A percentile compares a stretch with the other conserved stretches of the same genome.
phyloP scores from a whole-genome alignment of 306 rosid species.

The Hippophae gyantsensis region DNA sequence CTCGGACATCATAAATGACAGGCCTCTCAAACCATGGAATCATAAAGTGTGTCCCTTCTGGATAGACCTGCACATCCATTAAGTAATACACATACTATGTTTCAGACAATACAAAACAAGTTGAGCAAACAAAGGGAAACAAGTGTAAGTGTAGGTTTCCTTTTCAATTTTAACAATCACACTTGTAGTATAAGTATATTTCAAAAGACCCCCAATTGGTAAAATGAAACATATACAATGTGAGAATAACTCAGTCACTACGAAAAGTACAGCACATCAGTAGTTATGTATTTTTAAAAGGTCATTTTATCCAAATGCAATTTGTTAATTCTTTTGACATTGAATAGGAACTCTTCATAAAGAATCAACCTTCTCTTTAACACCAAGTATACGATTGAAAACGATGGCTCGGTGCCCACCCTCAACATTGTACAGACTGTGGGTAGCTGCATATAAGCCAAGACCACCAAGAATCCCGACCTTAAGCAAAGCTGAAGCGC shows the following conservation, averaged over 20 bases:
- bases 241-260: too few relatives aligned
- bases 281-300: too few relatives aligned
- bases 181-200: background rate
- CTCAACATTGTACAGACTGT: conserved; percentile 85
- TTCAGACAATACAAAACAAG: background rate
- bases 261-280: background rate
- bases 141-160: background rate
- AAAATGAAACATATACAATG: background rate
- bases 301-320: background rate
- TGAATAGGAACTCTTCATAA: conserved; percentile 1
- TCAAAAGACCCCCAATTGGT: background rate
- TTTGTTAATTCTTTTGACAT: background rate
- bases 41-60: conserved; percentile 79
- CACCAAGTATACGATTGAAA: conserved; percentile 63
- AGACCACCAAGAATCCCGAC: conserved; percentile 49
- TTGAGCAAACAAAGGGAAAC: background rate
- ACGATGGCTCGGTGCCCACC: conserved; percentile 83
- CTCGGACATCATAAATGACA: conserved; percentile 77
- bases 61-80: conserved; percentile 58
- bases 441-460: conserved; percentile 50
- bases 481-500: conserved; percentile 39
- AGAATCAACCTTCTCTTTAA: conserved; percentile 65
- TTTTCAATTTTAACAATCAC: background rate
- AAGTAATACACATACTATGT: background rate
- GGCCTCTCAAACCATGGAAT: conserved; percentile 93